Evolutionary conservation across 805 yeast genomes (phyloP).

Genomic region (Tanozyma kutaoensis): DNA sequence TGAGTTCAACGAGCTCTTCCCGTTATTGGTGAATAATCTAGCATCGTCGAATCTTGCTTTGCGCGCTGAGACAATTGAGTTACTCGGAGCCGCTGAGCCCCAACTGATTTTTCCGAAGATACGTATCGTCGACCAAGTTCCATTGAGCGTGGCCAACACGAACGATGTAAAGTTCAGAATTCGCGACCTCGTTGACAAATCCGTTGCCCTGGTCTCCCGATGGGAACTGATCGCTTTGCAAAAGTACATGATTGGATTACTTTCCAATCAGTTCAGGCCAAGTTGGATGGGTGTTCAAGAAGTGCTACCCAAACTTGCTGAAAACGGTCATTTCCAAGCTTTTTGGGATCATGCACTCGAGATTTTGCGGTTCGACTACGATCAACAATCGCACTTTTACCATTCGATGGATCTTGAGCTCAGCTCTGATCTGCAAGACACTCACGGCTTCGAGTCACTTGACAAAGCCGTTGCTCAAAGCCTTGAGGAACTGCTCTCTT

Average conservation of each 20-base stretch:
- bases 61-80: neutral
- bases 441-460: no score
- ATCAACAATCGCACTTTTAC: no score
- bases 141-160: slow-evolving; percentile 52
- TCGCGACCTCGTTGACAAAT: slow-evolving; percentile 40
- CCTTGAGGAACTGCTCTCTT: no score
- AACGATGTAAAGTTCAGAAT: slow-evolving; percentile 65
- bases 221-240: no score
- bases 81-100: neutral
- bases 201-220: slow-evolving; percentile 6
- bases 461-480: no score
- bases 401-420: no score
- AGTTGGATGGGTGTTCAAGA: slow-evolving; percentile 70
- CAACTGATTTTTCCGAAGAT: slow-evolving; percentile 32
- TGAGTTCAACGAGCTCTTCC: neutral
- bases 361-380: no score
- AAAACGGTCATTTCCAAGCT: slow-evolving; percentile 24
- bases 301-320: slow-evolving; percentile 47
- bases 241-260: slow-evolving; percentile 37
- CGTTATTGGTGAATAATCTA: no score
- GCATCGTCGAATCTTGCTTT: neutral
- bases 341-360: no score
- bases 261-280: slow-evolving; percentile 70
- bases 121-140: slow-evolving; percentile 49
- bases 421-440: no score